Base-by-base conservation (phyloP, 2,329 filamentous ascomycete species). In the Fusarium nurragi region DNA sequence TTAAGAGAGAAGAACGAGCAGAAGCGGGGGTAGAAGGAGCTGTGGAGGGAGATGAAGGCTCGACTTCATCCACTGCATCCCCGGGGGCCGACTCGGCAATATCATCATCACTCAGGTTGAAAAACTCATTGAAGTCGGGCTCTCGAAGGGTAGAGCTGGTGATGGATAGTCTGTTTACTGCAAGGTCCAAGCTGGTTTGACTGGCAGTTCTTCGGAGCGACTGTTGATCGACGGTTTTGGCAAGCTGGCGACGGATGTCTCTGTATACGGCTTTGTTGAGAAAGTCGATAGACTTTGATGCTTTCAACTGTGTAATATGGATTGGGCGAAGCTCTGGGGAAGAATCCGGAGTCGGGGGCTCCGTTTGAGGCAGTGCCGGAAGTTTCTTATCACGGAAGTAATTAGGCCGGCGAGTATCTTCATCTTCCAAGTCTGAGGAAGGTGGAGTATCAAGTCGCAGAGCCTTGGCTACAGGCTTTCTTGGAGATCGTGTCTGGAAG, bases 81-180 rank as follows among this genome's bases (percentile, higher is more conserved):
- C 71, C 71, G 3, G 70, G 70, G 1, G 70, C 61, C 16, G 60
- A 74, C 65, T 87, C 85, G 10, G 84, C 83, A 60, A 88, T 85
- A 53, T 87, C 85, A 26, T 88, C 84, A 58, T 87, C 85, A 54
- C 79, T 83, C 7, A 87, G 76, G 19, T 79, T 77, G 50, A 85
- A 76, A 48, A 87, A 86, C 36, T 87, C 85, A 18, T 80, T 78
- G 21, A 86, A 74, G 34, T 80, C 80, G 7, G 84, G 84, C 65
- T 86, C 84, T 41, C 77, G 76, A 5, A 86, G 77, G 3, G 79
- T 76, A 2, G 75, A 71, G 51, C 76, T 77, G 25, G 71, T 67
- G 18, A 74, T 70, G 3, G 75, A 73, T 45, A 54, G 67, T 37
- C 49, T 32, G 44, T 65, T 63, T 30, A 65, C 60, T 11, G 76